Percentiles rank a stretch among this genome's conserved stretches.
Evolutionary conservation across 2,329 filamentous ascomycete species (phyloP).

Genomic region (Trichoderma oligosporum): DNA sequence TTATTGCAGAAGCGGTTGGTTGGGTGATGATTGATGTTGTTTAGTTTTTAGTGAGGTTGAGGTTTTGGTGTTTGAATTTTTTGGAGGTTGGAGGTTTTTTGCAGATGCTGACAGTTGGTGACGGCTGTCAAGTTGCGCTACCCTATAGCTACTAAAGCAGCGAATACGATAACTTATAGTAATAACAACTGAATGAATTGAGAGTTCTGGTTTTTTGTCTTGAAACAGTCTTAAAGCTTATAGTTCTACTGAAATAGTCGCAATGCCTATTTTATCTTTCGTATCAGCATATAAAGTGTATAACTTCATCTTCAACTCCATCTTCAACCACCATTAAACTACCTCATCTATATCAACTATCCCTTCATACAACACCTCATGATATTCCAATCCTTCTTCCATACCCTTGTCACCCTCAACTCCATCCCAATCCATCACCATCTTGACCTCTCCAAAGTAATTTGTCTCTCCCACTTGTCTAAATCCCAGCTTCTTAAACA

Average conservation of each 20-base stretch:
- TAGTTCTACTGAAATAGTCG: no score
- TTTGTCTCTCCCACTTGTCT: constrained; percentile 49
- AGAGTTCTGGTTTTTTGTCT: no score
- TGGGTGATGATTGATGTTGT: constrained; percentile 6
- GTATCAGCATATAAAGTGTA: no score
- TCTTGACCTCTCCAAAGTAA: constrained; percentile 58
- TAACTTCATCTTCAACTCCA: no score
- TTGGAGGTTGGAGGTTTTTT: constrained; percentile 2
- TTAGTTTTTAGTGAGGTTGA: neutral
- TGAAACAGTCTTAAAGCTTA: no score
- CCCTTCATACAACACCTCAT: neutral
- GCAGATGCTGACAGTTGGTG: neutral
- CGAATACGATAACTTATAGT: neutral
- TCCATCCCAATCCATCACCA: constrained; percentile 40
- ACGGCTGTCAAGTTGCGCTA: neutral
- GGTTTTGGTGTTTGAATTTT: constrained; percentile 17
- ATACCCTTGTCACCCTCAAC: constrained; percentile 21
- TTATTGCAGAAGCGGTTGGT: neutral
- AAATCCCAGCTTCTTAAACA: constrained; percentile 54
- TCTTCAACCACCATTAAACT: no score
- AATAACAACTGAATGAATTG: neutral
- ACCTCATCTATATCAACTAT: no score
- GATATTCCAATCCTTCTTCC: neutral
- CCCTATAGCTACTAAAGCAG: no score
- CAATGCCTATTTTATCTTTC: no score